A percentile compares a stretch with the other conserved stretches of the same genome.
phyloP scores from a whole-genome alignment of 2,329 filamentous ascomycete species.

The Nothophaeocryptopus gaeumannii region DNA sequence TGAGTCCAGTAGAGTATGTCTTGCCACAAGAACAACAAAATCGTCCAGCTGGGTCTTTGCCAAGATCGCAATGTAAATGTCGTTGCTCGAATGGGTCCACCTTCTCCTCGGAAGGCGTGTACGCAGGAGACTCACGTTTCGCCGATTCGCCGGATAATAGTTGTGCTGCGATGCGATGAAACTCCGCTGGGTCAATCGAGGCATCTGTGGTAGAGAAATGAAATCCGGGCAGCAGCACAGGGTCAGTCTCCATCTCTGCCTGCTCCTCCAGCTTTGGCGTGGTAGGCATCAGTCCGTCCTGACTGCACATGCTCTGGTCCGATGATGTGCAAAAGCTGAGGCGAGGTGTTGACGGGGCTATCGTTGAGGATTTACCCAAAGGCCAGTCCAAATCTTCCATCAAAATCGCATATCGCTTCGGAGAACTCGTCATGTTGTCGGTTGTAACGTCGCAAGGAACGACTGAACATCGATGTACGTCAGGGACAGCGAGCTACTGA shows the following conservation, averaged over 20 bases:
- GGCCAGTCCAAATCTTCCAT: slow-evolving; percentile 13
- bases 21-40: slow-evolving; percentile 25
- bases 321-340: slow-evolving; percentile 16
- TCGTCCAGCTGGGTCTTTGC: slow-evolving; percentile 17
- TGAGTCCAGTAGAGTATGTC: slow-evolving; percentile 16
- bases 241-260: not conserved
- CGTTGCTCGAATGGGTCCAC: slow-evolving; percentile 5
- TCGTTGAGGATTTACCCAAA: not conserved
- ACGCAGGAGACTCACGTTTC: slow-evolving; percentile 8
- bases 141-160: slow-evolving; percentile 18
- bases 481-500: not conserved
- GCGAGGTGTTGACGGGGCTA: slow-evolving; percentile 5
- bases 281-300: slow-evolving; percentile 8
- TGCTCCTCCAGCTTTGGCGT: slow-evolving; percentile 5
- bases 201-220: slow-evolving; percentile 24
- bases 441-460: not conserved
- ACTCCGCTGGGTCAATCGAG: slow-evolving; percentile 21
- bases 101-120: slow-evolving; percentile 10
- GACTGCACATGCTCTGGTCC: slow-evolving; percentile 7
- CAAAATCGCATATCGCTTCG: slow-evolving; percentile 8
- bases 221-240: slow-evolving; percentile 21
- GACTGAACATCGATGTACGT: too few species aligned
- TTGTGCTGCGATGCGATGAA: slow-evolving; percentile 24
- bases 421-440: slow-evolving; percentile 11
- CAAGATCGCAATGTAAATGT: slow-evolving; percentile 22